Base-by-base conservation (phyloP, 306 rosid genomes). In the Ormosia emarginata region DNA sequence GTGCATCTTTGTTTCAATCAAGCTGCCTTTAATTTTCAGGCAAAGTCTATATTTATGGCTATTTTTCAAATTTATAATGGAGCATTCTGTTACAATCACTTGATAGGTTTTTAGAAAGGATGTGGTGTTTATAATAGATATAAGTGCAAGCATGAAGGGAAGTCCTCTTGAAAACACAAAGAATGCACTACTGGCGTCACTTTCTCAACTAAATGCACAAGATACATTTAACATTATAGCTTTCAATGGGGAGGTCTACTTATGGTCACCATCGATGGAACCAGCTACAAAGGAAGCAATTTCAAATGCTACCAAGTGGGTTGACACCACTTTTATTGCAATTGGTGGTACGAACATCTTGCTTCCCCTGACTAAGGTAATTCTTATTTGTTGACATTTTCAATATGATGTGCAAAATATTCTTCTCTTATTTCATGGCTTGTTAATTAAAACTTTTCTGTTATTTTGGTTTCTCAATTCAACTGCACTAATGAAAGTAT, bases 101-200 rank as follows among this genome's bases (percentile, higher is more conserved):
- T 85, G 64, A 33, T 78, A 95, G 99, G 97, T 85, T 71, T 93
- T 89, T 83, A 84, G 52, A 71, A 93, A 83, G 93, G 93, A 88
- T 77, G 98, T 88, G 87, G 94, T 93, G 81, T 93, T 93, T 82
- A 30, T 93, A 59, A 79, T 92, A 75, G 99, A 95, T 81, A 85
- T 77, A 52, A 95, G 99, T 85, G 93, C 81, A 84, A 95, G 99
- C 89, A 95, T 93, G 99, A 76, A 39, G 81, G 99, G 97, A 82
- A 83, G 77, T 67, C 91, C 98, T 72, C 89, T 95, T 79, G 96
- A 92, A 84, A 87, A 79, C 55, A 78, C 84, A 69, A 95, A 92
- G 90, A 91, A 72, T 71, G 92, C 97, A 11, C 67, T 95, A 18
- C 79, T 89, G 75, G 85, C 90, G 18, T 89, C 97, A n/a, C 93